Conservation (phyloP, 2,329 filamentous ascomycete species). For the Paecilomyces dactylethromorphus region DNA sequence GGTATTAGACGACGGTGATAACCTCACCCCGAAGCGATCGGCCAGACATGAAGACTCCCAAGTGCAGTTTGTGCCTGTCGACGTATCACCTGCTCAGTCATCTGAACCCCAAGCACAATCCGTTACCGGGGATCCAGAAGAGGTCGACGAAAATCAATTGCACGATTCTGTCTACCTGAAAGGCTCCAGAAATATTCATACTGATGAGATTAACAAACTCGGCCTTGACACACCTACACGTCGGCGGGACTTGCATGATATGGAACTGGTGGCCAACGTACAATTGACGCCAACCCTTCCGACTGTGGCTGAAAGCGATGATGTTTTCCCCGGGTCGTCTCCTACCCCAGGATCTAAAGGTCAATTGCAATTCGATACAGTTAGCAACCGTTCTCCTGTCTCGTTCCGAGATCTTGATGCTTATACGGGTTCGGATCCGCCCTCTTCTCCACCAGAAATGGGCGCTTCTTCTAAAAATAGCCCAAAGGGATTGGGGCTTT, state of each 20-base stretch:
- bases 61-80: constrained; percentile 66
- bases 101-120: constrained; percentile 58
- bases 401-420: constrained; percentile 16
- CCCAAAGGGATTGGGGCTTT: constrained; percentile 5
- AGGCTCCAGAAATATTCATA: not conserved
- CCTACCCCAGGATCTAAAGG: constrained; percentile 43
- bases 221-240: constrained; percentile 21
- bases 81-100: constrained; percentile 49
- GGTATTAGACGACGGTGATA: constrained; percentile 20
- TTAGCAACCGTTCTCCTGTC: constrained; percentile 29
- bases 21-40: constrained; percentile 44
- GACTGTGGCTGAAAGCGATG: constrained; percentile 31
- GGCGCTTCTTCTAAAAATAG: constrained; percentile 16
- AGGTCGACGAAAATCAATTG: constrained; percentile 65
- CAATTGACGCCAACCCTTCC: constrained; percentile 37
- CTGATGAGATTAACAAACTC: not conserved
- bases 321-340: constrained; percentile 46
- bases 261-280: constrained; percentile 18
- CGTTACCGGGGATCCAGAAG: constrained; percentile 72
- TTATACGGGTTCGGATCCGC: constrained; percentile 18
- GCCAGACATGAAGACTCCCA: constrained; percentile 77
- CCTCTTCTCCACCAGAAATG: constrained; percentile 30
- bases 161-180: constrained; percentile 51
- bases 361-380: constrained; percentile 16
- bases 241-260: constrained; percentile 18